Conservation (phyloP, 805 yeast species). For the Saccharomycopsis lassenensis region DNA sequence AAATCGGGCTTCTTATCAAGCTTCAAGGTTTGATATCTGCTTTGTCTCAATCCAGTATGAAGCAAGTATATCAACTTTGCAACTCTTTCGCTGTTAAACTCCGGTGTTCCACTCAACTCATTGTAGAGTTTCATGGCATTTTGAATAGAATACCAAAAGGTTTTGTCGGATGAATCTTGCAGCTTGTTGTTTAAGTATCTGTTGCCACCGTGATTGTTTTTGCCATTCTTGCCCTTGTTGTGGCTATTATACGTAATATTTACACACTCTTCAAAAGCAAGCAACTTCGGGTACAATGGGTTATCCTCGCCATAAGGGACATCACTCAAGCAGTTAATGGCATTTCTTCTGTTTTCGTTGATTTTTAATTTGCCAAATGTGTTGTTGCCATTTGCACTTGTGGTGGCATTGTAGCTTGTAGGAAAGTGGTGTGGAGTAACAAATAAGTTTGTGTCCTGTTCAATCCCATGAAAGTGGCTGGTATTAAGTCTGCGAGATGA, state of each 20-base stretch:
- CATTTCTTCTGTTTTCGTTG: slow-evolving; percentile 20
- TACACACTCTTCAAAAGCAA: slow-evolving; percentile 42
- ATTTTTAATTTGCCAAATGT: slow-evolving; percentile 20
- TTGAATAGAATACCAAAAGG: slow-evolving; percentile 43
- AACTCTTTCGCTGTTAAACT: slow-evolving; percentile 35
- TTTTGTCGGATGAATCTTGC: slow-evolving; percentile 25
- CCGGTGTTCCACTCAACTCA: slow-evolving; percentile 36
- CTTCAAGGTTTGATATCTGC: slow-evolving; percentile 42
- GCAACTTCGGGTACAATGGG: slow-evolving; percentile 40
- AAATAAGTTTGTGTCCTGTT: slow-evolving; percentile 15
- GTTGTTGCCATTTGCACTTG: slow-evolving; percentile 19
- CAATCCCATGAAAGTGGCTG: slow-evolving; percentile 8
- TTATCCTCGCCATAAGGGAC: slow-evolving; percentile 24
- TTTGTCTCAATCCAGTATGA: slow-evolving; percentile 46
- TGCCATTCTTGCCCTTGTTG: too few species aligned
- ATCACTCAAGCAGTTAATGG: slow-evolving; percentile 16
- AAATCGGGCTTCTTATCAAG: slow-evolving; percentile 49
- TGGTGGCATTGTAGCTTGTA: slow-evolving; percentile 16
- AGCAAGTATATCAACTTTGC: slow-evolving; percentile 39
- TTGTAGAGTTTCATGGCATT: slow-evolving; percentile 41
- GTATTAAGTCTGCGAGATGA: slow-evolving; percentile 15
- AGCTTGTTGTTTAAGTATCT: neutral
- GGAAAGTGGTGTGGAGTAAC: slow-evolving; percentile 19
- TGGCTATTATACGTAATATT: slow-evolving; percentile 25
- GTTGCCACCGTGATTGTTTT: too few species aligned